Percentiles rank a stretch among this genome's conserved stretches.
phyloP scores from a whole-genome alignment of 2,329 filamentous ascomycete genomes.

The Anthostomella pinea region DNA sequence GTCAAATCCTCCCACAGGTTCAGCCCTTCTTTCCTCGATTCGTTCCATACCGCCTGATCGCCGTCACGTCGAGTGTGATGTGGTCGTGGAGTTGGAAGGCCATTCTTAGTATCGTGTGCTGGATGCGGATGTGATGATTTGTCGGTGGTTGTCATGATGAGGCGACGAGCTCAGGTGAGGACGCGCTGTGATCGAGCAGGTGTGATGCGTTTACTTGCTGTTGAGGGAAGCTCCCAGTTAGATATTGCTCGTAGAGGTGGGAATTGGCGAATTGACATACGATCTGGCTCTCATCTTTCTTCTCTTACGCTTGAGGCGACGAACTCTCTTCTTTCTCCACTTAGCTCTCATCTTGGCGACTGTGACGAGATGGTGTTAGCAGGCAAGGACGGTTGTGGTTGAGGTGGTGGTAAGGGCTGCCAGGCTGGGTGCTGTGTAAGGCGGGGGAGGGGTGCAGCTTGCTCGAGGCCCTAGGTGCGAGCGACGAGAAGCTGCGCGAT shows the following conservation, averaged over 20 bases:
- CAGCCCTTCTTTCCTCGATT: slow-evolving; percentile 19
- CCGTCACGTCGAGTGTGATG: slow-evolving; percentile 2
- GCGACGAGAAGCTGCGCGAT: no score
- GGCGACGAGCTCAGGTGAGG: slow-evolving; percentile 27
- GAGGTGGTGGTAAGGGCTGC: slow-evolving; percentile 4
- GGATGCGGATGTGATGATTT: slow-evolving; percentile 30
- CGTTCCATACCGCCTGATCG: slow-evolving; percentile 6
- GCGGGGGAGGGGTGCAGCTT: no score
- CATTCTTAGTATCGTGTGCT: slow-evolving; percentile 21
- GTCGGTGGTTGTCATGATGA: slow-evolving; percentile 35
- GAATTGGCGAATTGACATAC: slow-evolving; percentile 57
- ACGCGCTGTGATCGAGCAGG: slow-evolving; percentile 40
- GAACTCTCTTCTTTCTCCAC: slow-evolving; percentile 99
- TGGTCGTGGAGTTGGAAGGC: slow-evolving; percentile 8
- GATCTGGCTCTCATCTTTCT: slow-evolving; percentile 99
- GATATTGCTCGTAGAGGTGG: no score
- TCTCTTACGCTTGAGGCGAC: slow-evolving; percentile 99
- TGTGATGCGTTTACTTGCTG: slow-evolving; percentile 43
- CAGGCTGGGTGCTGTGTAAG: slow-evolving; percentile 9
- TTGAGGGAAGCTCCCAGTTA: slow-evolving; percentile 7
- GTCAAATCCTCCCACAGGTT: slow-evolving; percentile 29
- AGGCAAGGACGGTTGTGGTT: neutral
- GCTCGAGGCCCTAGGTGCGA: no score
- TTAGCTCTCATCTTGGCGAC: slow-evolving; percentile 78
- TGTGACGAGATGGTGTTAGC: slow-evolving; percentile 19